phyloP scores from a whole-genome alignment of 495 filamentous ascomycete species.

The Echria macrotheca region DNA sequence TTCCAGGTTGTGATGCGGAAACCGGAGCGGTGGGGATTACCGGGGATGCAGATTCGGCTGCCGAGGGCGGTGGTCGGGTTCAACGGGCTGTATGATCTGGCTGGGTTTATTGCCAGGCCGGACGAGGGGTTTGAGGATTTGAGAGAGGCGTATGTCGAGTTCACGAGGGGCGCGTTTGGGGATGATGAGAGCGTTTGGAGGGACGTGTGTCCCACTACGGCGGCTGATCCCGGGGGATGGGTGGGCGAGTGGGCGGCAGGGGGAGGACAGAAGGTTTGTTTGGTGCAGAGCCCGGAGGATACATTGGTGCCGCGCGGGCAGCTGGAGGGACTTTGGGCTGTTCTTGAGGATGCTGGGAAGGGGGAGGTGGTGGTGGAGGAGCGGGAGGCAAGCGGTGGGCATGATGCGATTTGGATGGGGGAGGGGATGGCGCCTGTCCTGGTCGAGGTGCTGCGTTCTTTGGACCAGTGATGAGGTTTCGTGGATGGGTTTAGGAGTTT shows the following conservation, averaged over 20 bases:
- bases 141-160: conserved; percentile 50
- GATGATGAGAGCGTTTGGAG: conserved; percentile 46
- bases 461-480: background rate
- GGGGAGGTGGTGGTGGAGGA: conserved; percentile 12
- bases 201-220: conserved; percentile 43
- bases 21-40: conserved; percentile 19
- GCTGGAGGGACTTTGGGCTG: conserved; percentile 21
- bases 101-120: conserved; percentile 31
- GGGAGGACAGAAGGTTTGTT: conserved; percentile 18
- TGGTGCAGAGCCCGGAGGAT: conserved; percentile 18
- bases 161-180: conserved; percentile 62
- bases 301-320: conserved; percentile 28
- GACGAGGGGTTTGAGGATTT: conserved; percentile 36
- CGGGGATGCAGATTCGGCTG: conserved; percentile 4
- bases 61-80: conserved; percentile 39
- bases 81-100: conserved; percentile 62
- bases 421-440: conserved; percentile 19
- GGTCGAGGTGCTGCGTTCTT: conserved; percentile 6
- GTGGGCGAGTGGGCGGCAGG: conserved; percentile 26
- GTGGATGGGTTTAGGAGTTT: no score
- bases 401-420: conserved; percentile 27
- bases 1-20: conserved; percentile 61
- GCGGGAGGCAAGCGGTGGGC: conserved; percentile 17
- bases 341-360: conserved; percentile 12
- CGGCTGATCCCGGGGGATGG: conserved; percentile 16